phyloP scores from a whole-genome alignment of 192 early-diverging fungal genomes.

The Pilaira anomala region DNA sequence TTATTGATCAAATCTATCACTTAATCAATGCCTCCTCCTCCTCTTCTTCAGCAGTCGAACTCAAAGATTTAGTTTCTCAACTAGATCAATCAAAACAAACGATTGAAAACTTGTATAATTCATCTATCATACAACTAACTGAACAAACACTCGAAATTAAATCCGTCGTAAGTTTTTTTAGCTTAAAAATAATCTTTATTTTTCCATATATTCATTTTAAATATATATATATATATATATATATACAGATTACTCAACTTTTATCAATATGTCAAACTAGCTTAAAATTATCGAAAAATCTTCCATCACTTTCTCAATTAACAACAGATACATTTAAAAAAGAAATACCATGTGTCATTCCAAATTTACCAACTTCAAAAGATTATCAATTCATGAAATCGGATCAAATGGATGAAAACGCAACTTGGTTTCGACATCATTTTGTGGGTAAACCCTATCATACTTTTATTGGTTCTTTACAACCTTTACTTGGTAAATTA shows the following conservation, averaged over 20 bases:
- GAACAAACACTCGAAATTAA: no score
- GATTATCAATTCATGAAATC: neutral
- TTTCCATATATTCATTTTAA: neutral
- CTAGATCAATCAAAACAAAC: neutral
- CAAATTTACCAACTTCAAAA: neutral
- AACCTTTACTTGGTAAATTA: neutral
- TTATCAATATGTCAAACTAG: neutral
- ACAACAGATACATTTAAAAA: neutral
- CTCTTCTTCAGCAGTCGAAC: no score
- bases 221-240: no score
- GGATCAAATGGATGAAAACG: neutral
- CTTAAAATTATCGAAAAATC: neutral
- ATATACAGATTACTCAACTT: no score
- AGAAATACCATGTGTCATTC: neutral
- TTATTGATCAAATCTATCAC: neutral
- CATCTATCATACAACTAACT: no score
- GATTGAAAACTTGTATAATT: neutral
- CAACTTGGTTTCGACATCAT: conserved; percentile 23
- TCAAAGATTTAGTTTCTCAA: no score
- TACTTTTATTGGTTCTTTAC: neutral
- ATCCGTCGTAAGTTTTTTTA: no score
- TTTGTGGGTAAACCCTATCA: conserved; percentile 25
- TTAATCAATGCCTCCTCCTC: neutral
- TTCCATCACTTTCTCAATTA: neutral
- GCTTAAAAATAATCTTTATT: no score